Conservation (phyloP, 371 early-diverging fungal species). For the Syncephalastrum monosporum region DNA sequence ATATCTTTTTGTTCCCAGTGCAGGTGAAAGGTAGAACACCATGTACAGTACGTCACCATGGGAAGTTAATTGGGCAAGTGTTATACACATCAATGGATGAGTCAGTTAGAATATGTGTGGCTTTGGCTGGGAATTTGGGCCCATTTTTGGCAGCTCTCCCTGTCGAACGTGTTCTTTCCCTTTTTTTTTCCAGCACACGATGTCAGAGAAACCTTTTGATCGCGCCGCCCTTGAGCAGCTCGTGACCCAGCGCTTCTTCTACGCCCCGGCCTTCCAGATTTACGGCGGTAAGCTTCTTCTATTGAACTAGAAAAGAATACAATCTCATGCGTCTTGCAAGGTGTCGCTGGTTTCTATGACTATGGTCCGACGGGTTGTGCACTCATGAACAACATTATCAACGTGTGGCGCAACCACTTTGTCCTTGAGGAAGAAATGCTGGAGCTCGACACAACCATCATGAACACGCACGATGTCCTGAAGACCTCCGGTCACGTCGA, state of each 20-base stretch:
- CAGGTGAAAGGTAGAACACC: too few relatives aligned
- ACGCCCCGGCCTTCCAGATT: conserved; percentile 91
- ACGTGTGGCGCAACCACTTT: conserved; percentile 96
- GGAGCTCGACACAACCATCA: conserved; percentile 97
- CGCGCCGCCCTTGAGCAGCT: conserved; percentile 70
- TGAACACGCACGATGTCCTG: conserved; percentile 97
- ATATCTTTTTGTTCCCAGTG: too few relatives aligned
- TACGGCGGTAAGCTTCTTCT: conserved; percentile 78
- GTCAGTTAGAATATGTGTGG: too few relatives aligned
- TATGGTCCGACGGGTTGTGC: conserved; percentile 98
- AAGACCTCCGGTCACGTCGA: conserved; percentile 99
- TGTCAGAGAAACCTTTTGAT: conserved; percentile 46
- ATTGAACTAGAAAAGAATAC: neutral
- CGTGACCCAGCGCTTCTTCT: conserved; percentile 92
- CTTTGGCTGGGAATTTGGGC: too few relatives aligned
- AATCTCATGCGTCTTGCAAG: conserved; percentile 32
- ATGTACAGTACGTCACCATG: too few relatives aligned
- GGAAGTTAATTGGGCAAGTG: too few relatives aligned
- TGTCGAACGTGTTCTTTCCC: too few relatives aligned
- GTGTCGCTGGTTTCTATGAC: conserved; percentile 98
- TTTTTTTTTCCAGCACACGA: too few relatives aligned
- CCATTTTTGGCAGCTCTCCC: too few relatives aligned
- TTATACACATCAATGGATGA: too few relatives aligned
- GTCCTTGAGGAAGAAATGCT: conserved; percentile 99
- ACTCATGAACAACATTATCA: conserved; percentile 94